phyloP scores from a whole-genome alignment of 169 alveolate species.

The Cryptosporidium sp. region DNA sequence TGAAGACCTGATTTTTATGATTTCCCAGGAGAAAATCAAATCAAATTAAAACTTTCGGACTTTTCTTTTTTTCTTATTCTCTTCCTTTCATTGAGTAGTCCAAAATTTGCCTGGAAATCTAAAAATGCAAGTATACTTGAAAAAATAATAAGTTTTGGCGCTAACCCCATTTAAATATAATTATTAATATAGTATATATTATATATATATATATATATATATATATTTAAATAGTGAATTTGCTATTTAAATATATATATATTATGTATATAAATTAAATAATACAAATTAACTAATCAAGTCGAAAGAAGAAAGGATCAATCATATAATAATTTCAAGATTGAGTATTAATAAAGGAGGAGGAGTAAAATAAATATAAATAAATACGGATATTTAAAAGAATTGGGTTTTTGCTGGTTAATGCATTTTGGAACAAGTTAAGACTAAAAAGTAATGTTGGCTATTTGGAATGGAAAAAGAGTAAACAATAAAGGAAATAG shows the following conservation, averaged over 20 bases:
- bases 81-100: too few species aligned
- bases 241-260: too few species aligned
- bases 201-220: too few species aligned
- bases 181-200: background rate
- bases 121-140: constrained; percentile 6
- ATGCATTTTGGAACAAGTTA: background rate
- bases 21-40: background rate
- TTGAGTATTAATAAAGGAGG: too few species aligned
- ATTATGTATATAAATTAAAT: too few species aligned
- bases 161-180: background rate
- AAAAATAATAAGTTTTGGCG: background rate
- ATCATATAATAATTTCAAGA: too few species aligned
- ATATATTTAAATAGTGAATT: too few species aligned
- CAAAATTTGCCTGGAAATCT: background rate
- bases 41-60: too few species aligned
- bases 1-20: background rate
- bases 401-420: background rate
- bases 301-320: too few species aligned
- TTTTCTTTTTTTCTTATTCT: too few species aligned
- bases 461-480: background rate
- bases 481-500: background rate
- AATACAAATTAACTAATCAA: too few species aligned
- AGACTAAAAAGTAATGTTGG: background rate
- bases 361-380: background rate
- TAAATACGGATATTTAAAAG: background rate